Evolutionary conservation across 805 yeast genomes (phyloP).

Genomic region (Phaffomyces thermotolerans): DNA sequence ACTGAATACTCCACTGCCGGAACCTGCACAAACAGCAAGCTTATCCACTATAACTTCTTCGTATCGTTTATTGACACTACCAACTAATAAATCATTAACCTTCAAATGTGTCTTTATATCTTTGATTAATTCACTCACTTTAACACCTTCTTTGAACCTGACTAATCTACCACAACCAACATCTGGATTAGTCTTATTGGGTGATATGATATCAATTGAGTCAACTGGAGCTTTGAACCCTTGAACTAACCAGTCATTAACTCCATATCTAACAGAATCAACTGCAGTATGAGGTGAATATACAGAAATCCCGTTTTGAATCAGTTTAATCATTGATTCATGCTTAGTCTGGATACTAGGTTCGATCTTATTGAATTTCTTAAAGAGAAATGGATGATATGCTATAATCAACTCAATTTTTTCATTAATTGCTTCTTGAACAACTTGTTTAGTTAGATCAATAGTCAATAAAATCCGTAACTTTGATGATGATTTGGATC

Average conservation of each 20-base stretch:
- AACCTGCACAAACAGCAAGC: slow-evolving; percentile 92
- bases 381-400: slow-evolving; percentile 91
- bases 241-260: slow-evolving; percentile 82
- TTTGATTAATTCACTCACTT: slow-evolving; percentile 29
- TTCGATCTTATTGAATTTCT: slow-evolving; percentile 72
- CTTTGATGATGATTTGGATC: slow-evolving; percentile 3
- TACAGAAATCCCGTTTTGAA: slow-evolving; percentile 75
- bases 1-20: slow-evolving; percentile 56
- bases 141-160: not conserved
- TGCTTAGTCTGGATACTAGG: slow-evolving; percentile 70
- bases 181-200: slow-evolving; percentile 31
- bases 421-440: slow-evolving; percentile 67
- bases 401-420: slow-evolving; percentile 62
- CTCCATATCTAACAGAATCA: slow-evolving; percentile 89
- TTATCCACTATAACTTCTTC: slow-evolving; percentile 28
- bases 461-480: slow-evolving; percentile 56
- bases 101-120: slow-evolving; percentile 48
- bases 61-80: slow-evolving; percentile 25
- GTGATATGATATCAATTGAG: slow-evolving; percentile 33
- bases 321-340: slow-evolving; percentile 59
- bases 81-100: slow-evolving; percentile 57
- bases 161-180: not conserved
- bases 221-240: slow-evolving; percentile 38
- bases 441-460: slow-evolving; percentile 79
- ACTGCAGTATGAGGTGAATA: slow-evolving; percentile 96